phyloP scores from a whole-genome alignment of 768 basidiomycete species.

The Naganishia kalamii region DNA sequence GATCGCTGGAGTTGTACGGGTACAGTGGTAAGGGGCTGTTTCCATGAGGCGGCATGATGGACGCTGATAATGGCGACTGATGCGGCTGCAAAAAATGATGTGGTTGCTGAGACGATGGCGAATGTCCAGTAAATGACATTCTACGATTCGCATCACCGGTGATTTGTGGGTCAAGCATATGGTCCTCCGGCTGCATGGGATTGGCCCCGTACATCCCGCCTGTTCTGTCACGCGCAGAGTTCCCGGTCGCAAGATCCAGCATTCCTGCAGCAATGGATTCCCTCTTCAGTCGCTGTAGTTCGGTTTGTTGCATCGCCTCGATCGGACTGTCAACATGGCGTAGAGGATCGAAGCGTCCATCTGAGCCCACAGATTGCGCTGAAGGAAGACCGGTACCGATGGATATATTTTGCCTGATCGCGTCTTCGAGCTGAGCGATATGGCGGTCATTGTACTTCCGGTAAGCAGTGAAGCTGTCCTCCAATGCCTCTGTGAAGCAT shows the following conservation, averaged over 20 bases:
- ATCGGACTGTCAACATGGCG: neutral
- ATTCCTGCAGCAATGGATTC: constrained; percentile 7
- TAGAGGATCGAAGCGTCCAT: neutral
- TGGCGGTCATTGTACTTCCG: constrained; percentile 24
- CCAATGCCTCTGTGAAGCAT: constrained; percentile 1
- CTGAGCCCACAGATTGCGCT: neutral
- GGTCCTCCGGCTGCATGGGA: neutral
- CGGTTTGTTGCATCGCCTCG: neutral
- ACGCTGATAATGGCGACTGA: neutral
- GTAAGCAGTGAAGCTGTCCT: constrained; percentile 11
- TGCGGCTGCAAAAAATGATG: neutral
- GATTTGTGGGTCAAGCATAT: neutral
- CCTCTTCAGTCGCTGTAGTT: neutral
- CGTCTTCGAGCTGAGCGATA: constrained; percentile 32
- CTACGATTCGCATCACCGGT: neutral
- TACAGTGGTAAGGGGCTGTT: neutral
- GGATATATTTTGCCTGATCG: constrained; percentile 15
- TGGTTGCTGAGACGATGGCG: neutral
- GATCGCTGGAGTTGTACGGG: neutral
- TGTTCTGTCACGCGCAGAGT: neutral
- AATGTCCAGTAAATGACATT: neutral
- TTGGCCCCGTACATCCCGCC: neutral
- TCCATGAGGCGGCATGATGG: neutral
- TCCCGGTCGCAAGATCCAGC: constrained; percentile 1
- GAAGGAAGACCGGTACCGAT: neutral